Percentiles rank a stretch among this genome's conserved stretches.
phyloP scores from a whole-genome alignment of 805 yeast species.

The Clavispora santaluciae region DNA sequence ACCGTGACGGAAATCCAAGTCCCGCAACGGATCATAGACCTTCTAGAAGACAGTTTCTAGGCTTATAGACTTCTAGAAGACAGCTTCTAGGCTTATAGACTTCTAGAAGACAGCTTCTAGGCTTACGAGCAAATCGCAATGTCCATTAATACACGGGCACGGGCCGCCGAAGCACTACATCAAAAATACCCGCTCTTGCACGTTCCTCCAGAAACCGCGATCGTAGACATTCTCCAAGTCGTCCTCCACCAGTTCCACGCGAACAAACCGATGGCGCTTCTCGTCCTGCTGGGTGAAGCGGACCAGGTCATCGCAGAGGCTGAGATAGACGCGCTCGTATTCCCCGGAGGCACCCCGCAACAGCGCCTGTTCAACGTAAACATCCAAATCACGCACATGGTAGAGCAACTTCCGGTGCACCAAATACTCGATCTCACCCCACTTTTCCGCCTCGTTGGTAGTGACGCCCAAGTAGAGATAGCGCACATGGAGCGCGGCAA shows the following conservation, averaged over 20 bases:
- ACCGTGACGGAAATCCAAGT: background rate
- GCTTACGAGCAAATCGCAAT: background rate
- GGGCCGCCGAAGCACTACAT: background rate
- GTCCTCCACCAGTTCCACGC: conserved; percentile 20
- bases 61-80: background rate
- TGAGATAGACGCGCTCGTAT: conserved; percentile 22
- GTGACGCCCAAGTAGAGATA: conserved; percentile 64
- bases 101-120: background rate
- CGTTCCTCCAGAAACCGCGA: conserved; percentile 41
- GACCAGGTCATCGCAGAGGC: conserved; percentile 23
- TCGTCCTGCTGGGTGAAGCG: conserved; percentile 13
- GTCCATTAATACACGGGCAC: background rate
- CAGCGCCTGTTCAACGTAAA: conserved; percentile 21
- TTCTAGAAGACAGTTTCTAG: background rate
- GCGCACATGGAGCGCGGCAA: conserved; percentile 32
- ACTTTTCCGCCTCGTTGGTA: conserved; percentile 68
- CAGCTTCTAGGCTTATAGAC: background rate
- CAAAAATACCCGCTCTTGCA: conserved; percentile 22
- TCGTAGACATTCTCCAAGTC: conserved; percentile 46
- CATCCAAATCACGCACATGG: conserved; percentile 7
- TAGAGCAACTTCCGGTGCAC: conserved; percentile 12
- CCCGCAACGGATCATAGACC: background rate
- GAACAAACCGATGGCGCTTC: conserved; percentile 9
- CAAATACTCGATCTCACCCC: conserved; percentile 53
- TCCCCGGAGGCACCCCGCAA: conserved; percentile 6